Conservation (phyloP, 441 rosid species). For the Populus hybrid region DNA sequence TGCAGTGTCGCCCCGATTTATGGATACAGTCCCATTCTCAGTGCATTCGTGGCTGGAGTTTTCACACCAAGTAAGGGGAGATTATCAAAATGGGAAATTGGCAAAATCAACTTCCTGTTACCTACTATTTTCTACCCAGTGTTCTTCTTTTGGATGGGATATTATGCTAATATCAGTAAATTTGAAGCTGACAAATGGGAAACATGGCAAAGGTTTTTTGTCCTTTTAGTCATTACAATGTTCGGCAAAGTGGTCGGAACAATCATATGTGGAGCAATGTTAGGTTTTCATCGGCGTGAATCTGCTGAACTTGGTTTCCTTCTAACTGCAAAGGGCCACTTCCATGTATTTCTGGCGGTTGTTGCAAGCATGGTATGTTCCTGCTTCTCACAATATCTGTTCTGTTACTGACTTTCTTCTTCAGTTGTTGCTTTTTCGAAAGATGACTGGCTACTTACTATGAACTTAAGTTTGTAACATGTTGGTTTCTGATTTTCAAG, state of each 20-base stretch:
- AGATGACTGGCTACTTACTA: neutral
- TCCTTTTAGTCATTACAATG: slow-evolving; percentile 38
- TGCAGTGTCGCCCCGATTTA: slow-evolving; percentile 65
- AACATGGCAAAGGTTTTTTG: slow-evolving; percentile 54
- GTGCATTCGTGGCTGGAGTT: slow-evolving; percentile 85
- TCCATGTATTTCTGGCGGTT: slow-evolving; percentile 66
- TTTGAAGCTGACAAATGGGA: slow-evolving; percentile 28
- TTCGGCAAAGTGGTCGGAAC: slow-evolving; percentile 66
- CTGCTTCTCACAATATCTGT: neutral
- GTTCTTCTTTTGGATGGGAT: slow-evolving; percentile 88
- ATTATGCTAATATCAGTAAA: slow-evolving; percentile 37
- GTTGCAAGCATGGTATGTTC: slow-evolving; percentile 44
- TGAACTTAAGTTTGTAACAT: no score
- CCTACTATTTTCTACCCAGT: slow-evolving; percentile 67
- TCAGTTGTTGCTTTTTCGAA: neutral
- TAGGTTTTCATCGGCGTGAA: slow-evolving; percentile 81
- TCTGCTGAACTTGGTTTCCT: slow-evolving; percentile 75
- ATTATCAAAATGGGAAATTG: slow-evolving; percentile 83
- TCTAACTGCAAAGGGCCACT: slow-evolving; percentile 79
- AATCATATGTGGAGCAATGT: slow-evolving; percentile 51
- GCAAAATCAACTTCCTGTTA: slow-evolving; percentile 78
- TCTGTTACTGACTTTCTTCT: neutral
- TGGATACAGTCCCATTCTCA: slow-evolving; percentile 63
- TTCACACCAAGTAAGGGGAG: slow-evolving; percentile 80
- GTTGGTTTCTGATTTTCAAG: no score